A percentile compares a stretch with the other conserved stretches of the same genome.
phyloP scores from a whole-genome alignment of 2,329 filamentous ascomycete genomes.

The Alternaria incomplexa region DNA sequence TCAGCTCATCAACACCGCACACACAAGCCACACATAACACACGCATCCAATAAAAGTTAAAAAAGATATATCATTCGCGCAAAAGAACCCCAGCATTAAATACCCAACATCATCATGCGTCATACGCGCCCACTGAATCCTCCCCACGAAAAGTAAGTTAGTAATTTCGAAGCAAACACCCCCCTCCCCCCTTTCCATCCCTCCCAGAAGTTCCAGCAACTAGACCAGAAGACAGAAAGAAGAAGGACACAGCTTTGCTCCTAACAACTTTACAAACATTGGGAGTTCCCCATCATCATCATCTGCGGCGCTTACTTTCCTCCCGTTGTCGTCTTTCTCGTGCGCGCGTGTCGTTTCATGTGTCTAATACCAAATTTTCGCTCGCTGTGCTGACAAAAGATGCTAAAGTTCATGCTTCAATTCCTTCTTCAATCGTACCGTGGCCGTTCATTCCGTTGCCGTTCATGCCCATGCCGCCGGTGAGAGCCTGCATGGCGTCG shows the following conservation, averaged over 20 bases:
- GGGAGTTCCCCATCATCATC: neutral
- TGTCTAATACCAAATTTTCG: conserved; percentile 15
- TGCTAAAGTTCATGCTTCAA: conserved; percentile 21
- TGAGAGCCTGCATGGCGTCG: conserved; percentile 28
- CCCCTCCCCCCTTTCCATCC: neutral
- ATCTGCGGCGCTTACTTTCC: neutral
- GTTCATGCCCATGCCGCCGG: conserved; percentile 19
- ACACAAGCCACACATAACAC: neutral
- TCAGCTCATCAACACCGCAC: neutral
- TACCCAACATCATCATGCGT: conserved; percentile 8
- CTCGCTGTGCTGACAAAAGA: conserved; percentile 9
- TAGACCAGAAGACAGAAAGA: conserved; percentile 1
- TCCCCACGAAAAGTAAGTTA: neutral
- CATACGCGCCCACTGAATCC: neutral
- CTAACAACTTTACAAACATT: conserved; percentile 6
- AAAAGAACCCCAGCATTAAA: conserved; percentile 11
- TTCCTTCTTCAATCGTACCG: conserved; percentile 25
- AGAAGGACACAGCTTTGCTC: neutral
- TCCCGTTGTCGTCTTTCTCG: conserved; percentile 3
- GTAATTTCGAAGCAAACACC: neutral
- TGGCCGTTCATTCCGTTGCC: conserved; percentile 21
- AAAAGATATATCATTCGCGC: conserved; percentile 3
- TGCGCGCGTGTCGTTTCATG: conserved; percentile 4
- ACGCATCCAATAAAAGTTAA: neutral
- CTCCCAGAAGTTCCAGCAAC: conserved; percentile 4